Base-by-base conservation (phyloP, 179 eudicot species). In the Heliamphora pulchella region DNA sequence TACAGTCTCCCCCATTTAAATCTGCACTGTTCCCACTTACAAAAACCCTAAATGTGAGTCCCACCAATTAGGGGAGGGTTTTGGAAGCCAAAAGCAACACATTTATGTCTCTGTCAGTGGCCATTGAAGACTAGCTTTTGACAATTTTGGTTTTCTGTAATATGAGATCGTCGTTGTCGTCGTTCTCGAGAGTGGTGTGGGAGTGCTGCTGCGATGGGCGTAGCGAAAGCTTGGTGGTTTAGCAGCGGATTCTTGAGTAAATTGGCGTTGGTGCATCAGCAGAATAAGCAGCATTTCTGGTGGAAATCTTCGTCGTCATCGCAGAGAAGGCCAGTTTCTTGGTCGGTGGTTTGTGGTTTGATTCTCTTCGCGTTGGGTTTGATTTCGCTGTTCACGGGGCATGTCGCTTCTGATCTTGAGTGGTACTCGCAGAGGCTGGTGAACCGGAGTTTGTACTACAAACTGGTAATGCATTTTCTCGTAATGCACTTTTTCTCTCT, bases 371-470 rank as follows among this genome's bases (percentile, higher is more conserved):
- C 86, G 8, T 83, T 95, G 75, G 98, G 98, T 48, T 86, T 95
- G 81, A 90, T 95, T 80, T 95, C 98, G 7, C 82, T 95, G 64
- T 91, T 95, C 73, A 91, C 94, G 77, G 98, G 98, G 0, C 98
- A 95, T 80, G 90, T 95, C 70, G 97, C 90, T 78, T 93, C 98
- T 86, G 88, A 93, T 92, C 94, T 95, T 61, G 98, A 95, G 75
- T 91, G 92, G 91, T 94, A 94, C 81, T 93, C 98, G 51, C 95
- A 93, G 72, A 85, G 91, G 62, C 83, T 92, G 63, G 89, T 89
- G 47, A 87, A 94, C 74, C 87, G 82, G 51, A 81, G 86, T 62
- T 78, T 90, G 84, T 83, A 79, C 79, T 82, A 86, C 73, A 91
- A 89, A 79, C 85, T 84, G 87, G 93, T 93, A 89, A 59, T 55